phyloP scores from a whole-genome alignment of 2,329 filamentous ascomycete species.

The Fusarium nanum region DNA sequence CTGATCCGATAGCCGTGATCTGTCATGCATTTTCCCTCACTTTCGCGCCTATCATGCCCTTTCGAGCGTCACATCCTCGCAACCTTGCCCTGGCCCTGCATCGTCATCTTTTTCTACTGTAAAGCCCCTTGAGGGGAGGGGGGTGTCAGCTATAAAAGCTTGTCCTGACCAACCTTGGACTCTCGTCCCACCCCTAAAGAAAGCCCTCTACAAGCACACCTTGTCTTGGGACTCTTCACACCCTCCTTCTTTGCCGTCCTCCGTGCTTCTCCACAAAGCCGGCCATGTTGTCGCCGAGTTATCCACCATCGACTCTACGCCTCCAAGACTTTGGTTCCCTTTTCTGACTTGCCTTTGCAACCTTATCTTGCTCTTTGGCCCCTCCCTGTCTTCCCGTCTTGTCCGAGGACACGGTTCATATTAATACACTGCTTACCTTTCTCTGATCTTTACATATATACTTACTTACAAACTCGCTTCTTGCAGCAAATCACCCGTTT shows the following conservation, averaged over 20 bases:
- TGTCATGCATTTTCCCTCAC: constrained; percentile 30
- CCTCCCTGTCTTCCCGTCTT: constrained; percentile 38
- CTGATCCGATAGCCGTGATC: constrained; percentile 39
- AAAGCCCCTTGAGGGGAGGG: constrained; percentile 40
- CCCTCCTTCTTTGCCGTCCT: constrained; percentile 46
- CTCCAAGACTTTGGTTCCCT: constrained; percentile 43
- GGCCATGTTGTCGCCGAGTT: constrained; percentile 52
- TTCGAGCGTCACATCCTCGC: constrained; percentile 9
- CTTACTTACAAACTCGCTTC: constrained; percentile 30
- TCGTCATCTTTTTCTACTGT: constrained; percentile 40
- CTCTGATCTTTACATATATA: constrained; percentile 6
- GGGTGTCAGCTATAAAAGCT: constrained; percentile 46
- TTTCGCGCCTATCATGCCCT: constrained; percentile 28
- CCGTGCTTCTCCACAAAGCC: constrained; percentile 48
- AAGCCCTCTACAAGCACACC: constrained; percentile 13
- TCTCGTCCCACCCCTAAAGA: constrained; percentile 25
- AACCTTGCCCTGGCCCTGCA: constrained; percentile 36
- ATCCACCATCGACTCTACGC: constrained; percentile 47
- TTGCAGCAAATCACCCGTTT: constrained; percentile 36
- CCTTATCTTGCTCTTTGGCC: constrained; percentile 46
- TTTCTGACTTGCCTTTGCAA: constrained; percentile 45
- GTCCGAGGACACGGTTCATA: constrained; percentile 40
- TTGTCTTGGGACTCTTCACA: constrained; percentile 25
- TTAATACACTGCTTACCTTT: constrained; percentile 33
- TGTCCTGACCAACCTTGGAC: constrained; percentile 47